Base-by-base conservation (phyloP, 208 protist genomes). In the Wallacemonas rigidus region DNA sequence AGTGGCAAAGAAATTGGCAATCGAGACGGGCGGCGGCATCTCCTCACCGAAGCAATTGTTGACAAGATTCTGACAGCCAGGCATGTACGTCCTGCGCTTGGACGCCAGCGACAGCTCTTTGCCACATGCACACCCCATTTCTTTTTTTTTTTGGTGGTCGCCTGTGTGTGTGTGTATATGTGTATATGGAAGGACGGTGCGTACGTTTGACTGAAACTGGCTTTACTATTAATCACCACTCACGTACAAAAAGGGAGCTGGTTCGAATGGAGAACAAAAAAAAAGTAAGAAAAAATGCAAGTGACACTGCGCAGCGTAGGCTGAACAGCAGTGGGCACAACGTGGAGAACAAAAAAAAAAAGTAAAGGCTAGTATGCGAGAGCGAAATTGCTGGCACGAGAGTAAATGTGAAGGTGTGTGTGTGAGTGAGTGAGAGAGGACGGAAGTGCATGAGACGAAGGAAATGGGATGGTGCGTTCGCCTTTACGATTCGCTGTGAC, bases 1-100 rank as follows among this genome's bases (percentile, higher is more conserved):
- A 5, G 75, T 79, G 0, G 86, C 79, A 57, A 94, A 94, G 56
- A 91, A 90, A 62, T 80, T 65, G 9, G 57, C 69, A 4, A 70
- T 45, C 36, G 89, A 83, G 14, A 75, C 76, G 11, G 72, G 50
- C n/a, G 68, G 62, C 2, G 74, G 69, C 7, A 63, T 70, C 35
- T 81, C 65, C 1, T 51, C 53, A 5, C 53, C 53, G 17, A 90
- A 87, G 55, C 78, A 86, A 36, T 86, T 76, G 15, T 90, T 77
- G 48, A 87, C 77, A 3, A 93, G 75, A 51, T 69, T 51, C 45
- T 48, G 71, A 69, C 77, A 84, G 11, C 64, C 50, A 7, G 77
- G 78, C 41, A 84, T 9, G 67, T 86, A 87, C 60, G 74, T 74
- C 40, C 67, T 41, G 17, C 75, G 69, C 40, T 79, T 81, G 6